Conservation (phyloP, 306 rosid species). For the Quillaja saponaria region DNA sequence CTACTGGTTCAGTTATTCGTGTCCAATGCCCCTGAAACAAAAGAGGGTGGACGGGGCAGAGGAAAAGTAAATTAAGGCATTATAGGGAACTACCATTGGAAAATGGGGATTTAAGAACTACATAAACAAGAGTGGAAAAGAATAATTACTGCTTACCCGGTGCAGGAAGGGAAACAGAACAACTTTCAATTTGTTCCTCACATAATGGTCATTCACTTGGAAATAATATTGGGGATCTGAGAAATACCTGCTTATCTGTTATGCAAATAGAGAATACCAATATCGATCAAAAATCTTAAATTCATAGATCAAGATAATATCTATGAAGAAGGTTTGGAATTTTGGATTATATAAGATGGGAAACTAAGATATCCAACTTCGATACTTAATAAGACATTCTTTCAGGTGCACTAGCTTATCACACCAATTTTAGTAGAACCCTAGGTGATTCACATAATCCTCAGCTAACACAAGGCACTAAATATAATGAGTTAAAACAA, state of each 20-base stretch:
- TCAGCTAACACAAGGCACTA: no score
- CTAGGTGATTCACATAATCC: conserved; percentile 6
- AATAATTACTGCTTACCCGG: conserved; percentile 58
- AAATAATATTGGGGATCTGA: conserved; percentile 97
- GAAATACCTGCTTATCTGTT: conserved; percentile 85
- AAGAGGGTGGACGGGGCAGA: conserved; percentile 15
- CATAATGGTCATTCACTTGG: conserved; percentile 95
- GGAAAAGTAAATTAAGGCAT: conserved; percentile 17
- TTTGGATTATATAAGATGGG: background rate
- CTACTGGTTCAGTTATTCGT: conserved; percentile 91
- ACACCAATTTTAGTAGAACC: background rate
- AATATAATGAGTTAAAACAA: background rate
- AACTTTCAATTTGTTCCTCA: conserved; percentile 95
- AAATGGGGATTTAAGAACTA: background rate
- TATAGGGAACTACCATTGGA: conserved; percentile 14
- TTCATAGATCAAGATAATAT: conserved; percentile 5
- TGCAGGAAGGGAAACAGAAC: conserved; percentile 91
- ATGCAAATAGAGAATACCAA: conserved; percentile 25
- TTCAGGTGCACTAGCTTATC: background rate
- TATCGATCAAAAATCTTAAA: conserved; percentile 14
- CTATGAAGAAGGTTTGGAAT: background rate
- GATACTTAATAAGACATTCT: background rate
- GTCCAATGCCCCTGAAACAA: conserved; percentile 96
- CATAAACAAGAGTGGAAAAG: conserved; percentile 12
- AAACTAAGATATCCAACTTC: background rate